phyloP scores from a whole-genome alignment of 148 eudicot species.

The Agrostemma githago region DNA sequence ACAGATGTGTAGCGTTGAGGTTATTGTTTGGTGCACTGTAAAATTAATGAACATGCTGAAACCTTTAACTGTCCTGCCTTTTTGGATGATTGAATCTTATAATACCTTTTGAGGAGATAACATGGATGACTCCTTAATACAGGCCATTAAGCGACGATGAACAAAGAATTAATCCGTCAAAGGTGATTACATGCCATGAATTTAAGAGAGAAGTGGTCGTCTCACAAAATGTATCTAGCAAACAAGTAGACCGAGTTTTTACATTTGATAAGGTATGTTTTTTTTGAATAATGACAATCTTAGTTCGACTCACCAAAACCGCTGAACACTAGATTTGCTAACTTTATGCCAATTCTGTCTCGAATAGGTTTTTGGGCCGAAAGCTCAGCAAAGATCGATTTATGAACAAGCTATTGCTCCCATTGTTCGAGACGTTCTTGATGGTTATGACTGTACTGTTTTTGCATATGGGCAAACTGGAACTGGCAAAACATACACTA shows the following conservation, averaged over 20 bases:
- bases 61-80: not conserved
- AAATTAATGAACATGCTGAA: not conserved
- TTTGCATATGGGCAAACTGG: constrained; percentile 96
- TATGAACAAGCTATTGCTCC: constrained; percentile 85
- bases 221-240: constrained; percentile 46
- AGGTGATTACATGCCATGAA: constrained; percentile 57
- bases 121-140: constrained; percentile 4
- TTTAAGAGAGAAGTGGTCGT: constrained; percentile 60
- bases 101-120: not conserved
- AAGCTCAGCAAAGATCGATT: constrained; percentile 71
- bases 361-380: constrained; percentile 74
- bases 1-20: not conserved
- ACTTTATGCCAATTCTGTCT: not conserved
- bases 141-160: constrained; percentile 86
- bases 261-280: constrained; percentile 76
- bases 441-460: constrained; percentile 85
- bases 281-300: constrained; percentile 1
- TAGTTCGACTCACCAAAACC: not conserved
- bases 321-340: not conserved
- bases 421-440: constrained; percentile 74
- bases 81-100: not conserved
- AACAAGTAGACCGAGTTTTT: constrained; percentile 69
- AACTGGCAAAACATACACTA: constrained; percentile 87
- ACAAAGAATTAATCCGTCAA: constrained; percentile 53
- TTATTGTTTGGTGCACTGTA: not conserved